Evolutionary conservation across 2,329 filamentous ascomycete species (phyloP).

Genomic region (Chaetomiaceae sp.): DNA sequence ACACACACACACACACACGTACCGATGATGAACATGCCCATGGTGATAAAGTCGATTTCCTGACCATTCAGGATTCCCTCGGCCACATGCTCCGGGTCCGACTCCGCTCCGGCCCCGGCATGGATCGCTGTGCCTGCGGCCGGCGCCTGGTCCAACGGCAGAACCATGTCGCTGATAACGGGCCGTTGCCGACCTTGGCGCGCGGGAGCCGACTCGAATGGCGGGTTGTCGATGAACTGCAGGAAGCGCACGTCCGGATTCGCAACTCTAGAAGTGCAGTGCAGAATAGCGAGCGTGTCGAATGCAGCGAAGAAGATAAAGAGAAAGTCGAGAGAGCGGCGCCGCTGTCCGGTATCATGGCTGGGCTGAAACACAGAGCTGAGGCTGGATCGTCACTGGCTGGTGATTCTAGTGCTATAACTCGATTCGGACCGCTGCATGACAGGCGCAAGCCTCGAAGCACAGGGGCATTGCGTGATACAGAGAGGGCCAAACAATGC

Average conservation of each 20-base stretch:
- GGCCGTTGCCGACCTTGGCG: slow-evolving; percentile 1
- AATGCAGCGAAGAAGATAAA: background rate
- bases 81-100: background rate
- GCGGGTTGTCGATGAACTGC: too few species aligned
- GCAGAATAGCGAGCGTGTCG: too few species aligned
- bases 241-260: too few species aligned
- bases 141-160: background rate
- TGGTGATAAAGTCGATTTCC: slow-evolving; percentile 58
- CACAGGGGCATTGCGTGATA: background rate
- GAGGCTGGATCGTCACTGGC: slow-evolving; percentile 7
- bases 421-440: slow-evolving; percentile 6
- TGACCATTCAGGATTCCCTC: slow-evolving; percentile 27
- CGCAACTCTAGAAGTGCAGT: too few species aligned
- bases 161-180: too few species aligned
- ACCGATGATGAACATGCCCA: slow-evolving; percentile 73
- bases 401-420: background rate
- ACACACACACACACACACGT: slow-evolving; percentile 26
- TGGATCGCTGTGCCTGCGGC: background rate
- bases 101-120: background rate
- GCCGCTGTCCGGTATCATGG: background rate
- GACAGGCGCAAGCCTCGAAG: background rate
- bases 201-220: background rate
- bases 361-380: slow-evolving; percentile 6
- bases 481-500: too few species aligned
- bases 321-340: background rate